A percentile compares a stretch with the other conserved stretches of the same genome.
These are phyloP conservation scores for Populus trichocarpa DNA, from an alignment of 441 rosid genomes.

Conservation along the genomic window DNA sequence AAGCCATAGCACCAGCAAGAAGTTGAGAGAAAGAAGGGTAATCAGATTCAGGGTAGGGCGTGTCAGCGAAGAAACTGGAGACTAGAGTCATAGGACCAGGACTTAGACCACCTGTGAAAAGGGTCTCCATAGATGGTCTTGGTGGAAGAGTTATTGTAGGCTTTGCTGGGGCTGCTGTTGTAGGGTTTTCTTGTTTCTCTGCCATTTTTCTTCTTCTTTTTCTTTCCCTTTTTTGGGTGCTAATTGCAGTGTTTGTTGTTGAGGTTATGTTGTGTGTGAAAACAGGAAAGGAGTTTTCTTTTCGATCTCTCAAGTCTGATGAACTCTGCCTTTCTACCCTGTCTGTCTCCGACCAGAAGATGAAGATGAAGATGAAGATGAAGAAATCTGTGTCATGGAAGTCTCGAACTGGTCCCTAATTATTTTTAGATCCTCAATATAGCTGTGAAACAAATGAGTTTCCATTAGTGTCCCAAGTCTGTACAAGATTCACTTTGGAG, in stretches of 20 bases:
- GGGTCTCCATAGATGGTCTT: slow-evolving; percentile 48
- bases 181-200: slow-evolving; percentile 27
- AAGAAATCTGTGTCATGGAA: no score
- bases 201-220: slow-evolving; percentile 34
- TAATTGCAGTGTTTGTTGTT: neutral
- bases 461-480: no score
- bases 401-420: no score
- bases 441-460: no score
- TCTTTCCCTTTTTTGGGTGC: neutral
- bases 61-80: slow-evolving; percentile 65
- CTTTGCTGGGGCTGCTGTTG: slow-evolving; percentile 40
- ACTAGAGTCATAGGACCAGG: slow-evolving; percentile 89
- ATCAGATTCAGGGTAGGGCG: slow-evolving; percentile 38
- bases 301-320: no score
- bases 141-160: slow-evolving; percentile 70
- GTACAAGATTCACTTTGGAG: no score
- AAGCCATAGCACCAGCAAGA: slow-evolving; percentile 74
- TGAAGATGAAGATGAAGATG: no score
- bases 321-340: no score
- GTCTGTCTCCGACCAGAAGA: no score
- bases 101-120: slow-evolving; percentile 50
- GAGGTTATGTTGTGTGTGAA: neutral
- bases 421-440: no score
- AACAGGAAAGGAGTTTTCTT: neutral
- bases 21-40: slow-evolving; percentile 72